Conservation (phyloP, 2,329 filamentous ascomycete genomes). For the Fusarium camptoceras region DNA sequence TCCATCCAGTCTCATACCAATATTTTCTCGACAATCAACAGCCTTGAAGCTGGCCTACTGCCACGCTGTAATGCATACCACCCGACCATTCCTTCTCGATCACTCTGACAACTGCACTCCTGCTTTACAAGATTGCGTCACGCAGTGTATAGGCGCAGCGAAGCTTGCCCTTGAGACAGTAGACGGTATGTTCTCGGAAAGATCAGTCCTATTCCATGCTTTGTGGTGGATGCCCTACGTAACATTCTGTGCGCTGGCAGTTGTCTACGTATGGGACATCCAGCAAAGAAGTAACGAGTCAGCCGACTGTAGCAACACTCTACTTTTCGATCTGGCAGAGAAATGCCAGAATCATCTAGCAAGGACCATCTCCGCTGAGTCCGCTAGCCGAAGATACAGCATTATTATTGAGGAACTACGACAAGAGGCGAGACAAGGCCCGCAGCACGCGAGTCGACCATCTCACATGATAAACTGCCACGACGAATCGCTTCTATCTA, state of each 20-base stretch:
- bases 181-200: conserved; percentile 54
- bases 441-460: conserved; percentile 9
- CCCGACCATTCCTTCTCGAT: conserved; percentile 64
- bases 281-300: conserved; percentile 33
- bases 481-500: conserved; percentile 1
- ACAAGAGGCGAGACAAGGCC: conserved; percentile 12
- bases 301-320: neutral
- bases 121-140: conserved; percentile 44
- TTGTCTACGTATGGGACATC: conserved; percentile 64
- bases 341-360: conserved; percentile 29
- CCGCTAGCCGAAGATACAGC: conserved; percentile 23
- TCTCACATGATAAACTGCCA: neutral
- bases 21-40: conserved; percentile 61
- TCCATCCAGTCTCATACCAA: conserved; percentile 59
- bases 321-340: conserved; percentile 42
- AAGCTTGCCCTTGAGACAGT: conserved; percentile 55
- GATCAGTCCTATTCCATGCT: conserved; percentile 54
- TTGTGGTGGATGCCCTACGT: conserved; percentile 67
- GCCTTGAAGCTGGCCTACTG: conserved; percentile 66
- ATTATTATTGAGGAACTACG: conserved; percentile 30
- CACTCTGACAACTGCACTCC: conserved; percentile 34
- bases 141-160: conserved; percentile 55
- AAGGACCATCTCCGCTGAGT: conserved; percentile 13
- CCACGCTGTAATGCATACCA: conserved; percentile 67
- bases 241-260: conserved; percentile 64